These are phyloP conservation scores for Apiotrichum veenhuisii DNA, from an alignment of 1,284 basidiomycete genomes.

Conservation along the genomic window DNA sequence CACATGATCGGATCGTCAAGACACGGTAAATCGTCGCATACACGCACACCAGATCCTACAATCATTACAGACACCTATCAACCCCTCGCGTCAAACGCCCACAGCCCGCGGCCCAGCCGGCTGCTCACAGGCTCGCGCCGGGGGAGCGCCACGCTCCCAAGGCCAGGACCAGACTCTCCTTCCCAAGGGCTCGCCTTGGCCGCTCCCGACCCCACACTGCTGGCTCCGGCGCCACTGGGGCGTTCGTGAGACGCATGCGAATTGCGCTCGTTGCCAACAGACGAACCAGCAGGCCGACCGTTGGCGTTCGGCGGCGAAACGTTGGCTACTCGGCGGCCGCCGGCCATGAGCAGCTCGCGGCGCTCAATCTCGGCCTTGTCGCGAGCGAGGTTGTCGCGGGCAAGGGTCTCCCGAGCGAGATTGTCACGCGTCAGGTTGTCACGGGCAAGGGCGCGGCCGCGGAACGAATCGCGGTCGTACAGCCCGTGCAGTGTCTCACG, in stretches of 20 bases:
- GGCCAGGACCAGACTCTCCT: constrained; percentile 10
- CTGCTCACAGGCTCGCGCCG: constrained; percentile 18
- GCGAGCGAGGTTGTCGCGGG: background rate
- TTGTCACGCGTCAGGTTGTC: background rate
- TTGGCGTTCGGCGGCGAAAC: constrained; percentile 25
- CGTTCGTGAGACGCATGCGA: background rate
- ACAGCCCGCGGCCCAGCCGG: constrained; percentile 32
- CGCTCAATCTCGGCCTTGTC: constrained; percentile 30
- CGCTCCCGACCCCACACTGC: constrained; percentile 4
- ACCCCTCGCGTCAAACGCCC: constrained; percentile 33
- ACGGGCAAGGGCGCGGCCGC: background rate
- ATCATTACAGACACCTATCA: constrained; percentile 1
- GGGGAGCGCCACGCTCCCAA: constrained; percentile 25
- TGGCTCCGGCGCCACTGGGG: background rate
- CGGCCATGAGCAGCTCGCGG: constrained; percentile 32
- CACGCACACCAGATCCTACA: background rate
- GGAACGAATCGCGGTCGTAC: constrained; percentile 8
- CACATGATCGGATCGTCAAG: no score
- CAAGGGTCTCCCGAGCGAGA: background rate
- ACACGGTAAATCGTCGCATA: no score
- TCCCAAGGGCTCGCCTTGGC: constrained; percentile 2
- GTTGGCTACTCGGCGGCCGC: constrained; percentile 27
- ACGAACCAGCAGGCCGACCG: background rate
- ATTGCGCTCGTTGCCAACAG: background rate
- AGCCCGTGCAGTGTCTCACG: constrained; percentile 7